Evolutionary conservation across 2,329 filamentous ascomycete genomes (phyloP), one percentile per base, ranked within the genome.

Genomic region (Trichoderma sp.): DNA sequence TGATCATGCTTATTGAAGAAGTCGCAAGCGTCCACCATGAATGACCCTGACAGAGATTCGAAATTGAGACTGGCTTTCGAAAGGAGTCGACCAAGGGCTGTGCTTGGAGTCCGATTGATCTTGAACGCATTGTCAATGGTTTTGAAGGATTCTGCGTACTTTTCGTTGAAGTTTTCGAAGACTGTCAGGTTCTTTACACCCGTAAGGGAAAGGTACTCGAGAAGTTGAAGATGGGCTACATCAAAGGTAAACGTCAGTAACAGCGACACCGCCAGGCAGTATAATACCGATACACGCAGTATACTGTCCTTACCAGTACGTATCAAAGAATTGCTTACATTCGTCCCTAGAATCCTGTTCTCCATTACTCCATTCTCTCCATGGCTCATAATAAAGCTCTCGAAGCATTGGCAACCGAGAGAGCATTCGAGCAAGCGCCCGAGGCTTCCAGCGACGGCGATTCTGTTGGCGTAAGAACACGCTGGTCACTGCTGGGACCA

Each of bases 361-460:
- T 40, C 13, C 14, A 37, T 21, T 16, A 35, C 35, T 5, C 73
- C 72, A 77, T 72, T 78, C 74, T 70, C 75, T 77, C 77, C 77
- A 79, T 68, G 78, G 78, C 73, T 80, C 77, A 73, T 77, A 81
- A 70, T 77, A 73, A 65, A 81, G 70, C 72, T 80, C 75, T 71
- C 75, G 72, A 68, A 81, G 73, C 71, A 71, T 75, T 43, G 77
- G 75, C 68, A 79, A 72, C 71, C 75, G 74, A 55, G 74, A 67
- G 72, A 78, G 71, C 71, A 79, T 77, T 55, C 75, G 69, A 71
- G 70, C 68, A 27, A 79, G 72, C 59, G 74, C 68, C 27, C 31
- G 52, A 58, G 75, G 75, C 59, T 73, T 75, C 75, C 76, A 78
- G 70, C 74, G 68, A 57, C 76, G 77, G 70, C 75, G 76, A 70